phyloP scores from a whole-genome alignment of 2,329 filamentous ascomycete species.

The Fusarium nelsonii region DNA sequence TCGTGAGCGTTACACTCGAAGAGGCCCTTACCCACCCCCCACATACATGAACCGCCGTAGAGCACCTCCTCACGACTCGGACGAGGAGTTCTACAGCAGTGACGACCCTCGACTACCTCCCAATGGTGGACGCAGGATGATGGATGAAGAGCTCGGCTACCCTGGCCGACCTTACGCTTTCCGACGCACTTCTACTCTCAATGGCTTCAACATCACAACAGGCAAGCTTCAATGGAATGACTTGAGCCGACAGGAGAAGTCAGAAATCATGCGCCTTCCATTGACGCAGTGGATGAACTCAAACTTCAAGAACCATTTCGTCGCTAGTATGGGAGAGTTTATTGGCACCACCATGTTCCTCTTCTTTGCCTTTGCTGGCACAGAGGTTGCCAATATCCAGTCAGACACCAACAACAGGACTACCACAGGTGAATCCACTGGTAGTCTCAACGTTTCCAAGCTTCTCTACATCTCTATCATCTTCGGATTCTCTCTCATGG shows the following conservation, averaged over 20 bases:
- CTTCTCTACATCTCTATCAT: constrained; percentile 58
- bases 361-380: constrained; percentile 59
- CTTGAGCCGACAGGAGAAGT: constrained; percentile 56
- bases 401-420: constrained; percentile 52
- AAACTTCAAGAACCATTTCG: constrained; percentile 59
- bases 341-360: constrained; percentile 59
- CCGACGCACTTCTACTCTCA: constrained; percentile 30
- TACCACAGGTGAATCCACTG: constrained; percentile 58
- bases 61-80: constrained; percentile 41
- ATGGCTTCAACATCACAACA: constrained; percentile 36
- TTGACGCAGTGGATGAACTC: constrained; percentile 63
- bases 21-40: constrained; percentile 44
- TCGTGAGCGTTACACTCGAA: constrained; percentile 41
- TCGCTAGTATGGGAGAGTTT: constrained; percentile 56
- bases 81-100: constrained; percentile 42
- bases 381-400: constrained; percentile 56
- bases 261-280: constrained; percentile 59
- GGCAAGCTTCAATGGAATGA: constrained; percentile 55
- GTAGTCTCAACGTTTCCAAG: constrained; percentile 59
- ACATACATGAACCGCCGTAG: constrained; percentile 44
- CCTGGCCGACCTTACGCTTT: constrained; percentile 4
- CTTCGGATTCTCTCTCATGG: constrained; percentile 59
- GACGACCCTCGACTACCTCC: constrained; percentile 38
- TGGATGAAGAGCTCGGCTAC: constrained; percentile 46
- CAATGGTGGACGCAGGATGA: constrained; percentile 29